Evolutionary conservation across 2,329 filamentous ascomycete species (phyloP), one percentile per base, ranked within the genome.

Genomic region (Aschersonia sp.): DNA sequence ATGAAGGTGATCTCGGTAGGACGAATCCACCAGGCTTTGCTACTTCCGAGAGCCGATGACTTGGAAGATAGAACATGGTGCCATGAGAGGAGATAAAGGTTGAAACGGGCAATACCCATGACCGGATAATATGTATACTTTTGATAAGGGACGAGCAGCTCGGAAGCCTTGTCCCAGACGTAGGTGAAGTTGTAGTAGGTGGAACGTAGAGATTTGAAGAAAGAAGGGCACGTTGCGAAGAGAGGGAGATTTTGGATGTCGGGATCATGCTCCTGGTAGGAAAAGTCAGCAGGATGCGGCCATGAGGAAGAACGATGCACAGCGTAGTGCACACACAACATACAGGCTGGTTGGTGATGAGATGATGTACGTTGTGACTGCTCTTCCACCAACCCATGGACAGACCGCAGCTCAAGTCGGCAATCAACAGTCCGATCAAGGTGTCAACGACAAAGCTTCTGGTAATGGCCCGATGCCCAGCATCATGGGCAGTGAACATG

Each of bases 331-430:
- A 43, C 49, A 29, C n/a, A 20, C 20, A 20, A 20, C 20, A 20
- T 51, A 72, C 68, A 2, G 78, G 76, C 54, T 74, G 69, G 65
- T 84, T 84, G 43, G 80, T 82, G 48, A 83, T 65, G 3, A 84
- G 70, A 54, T 84, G 80, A 59, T 84, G 80, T 3, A 84, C 77
- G 48, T 83, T 83, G 65, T 84, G 80, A 47, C 74, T 80, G 55
- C 74, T 75, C 66, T 84, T 83, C 79, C 79, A 83, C 79, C 79
- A 83, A 20, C 79, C 78, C 47, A 83, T 77, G 3, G 76, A 80
- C 20, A 84, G 66, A 38, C 79, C 79, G 52, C 78, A 80, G 65
- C 77, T 77, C 55, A 82, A 80, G 56, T 82, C 77, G 44, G 75
- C 79, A 38, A 83, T 68, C 54, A 82, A 78, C 50, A 80, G 71